Evolutionary conservation across 2,329 filamentous ascomycete species (phyloP).

Genomic region (Penicillium sp.): DNA sequence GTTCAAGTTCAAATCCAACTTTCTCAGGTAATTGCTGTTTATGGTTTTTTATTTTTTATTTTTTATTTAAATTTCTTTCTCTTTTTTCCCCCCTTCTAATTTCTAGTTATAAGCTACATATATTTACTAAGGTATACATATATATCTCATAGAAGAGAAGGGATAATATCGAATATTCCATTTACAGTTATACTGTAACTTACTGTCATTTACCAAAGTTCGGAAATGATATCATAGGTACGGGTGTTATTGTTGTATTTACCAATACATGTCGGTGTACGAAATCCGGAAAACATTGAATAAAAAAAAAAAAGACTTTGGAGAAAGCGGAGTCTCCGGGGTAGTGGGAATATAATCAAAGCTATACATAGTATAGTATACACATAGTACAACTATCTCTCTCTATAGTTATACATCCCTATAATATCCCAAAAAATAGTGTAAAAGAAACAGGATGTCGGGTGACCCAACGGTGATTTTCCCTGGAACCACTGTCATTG

Average conservation of each 20-base stretch:
- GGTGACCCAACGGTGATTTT: constrained; percentile 42
- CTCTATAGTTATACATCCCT: neutral
- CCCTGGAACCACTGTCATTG: constrained; percentile 31
- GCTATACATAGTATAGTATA: constrained; percentile 2
- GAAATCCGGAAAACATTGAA: neutral
- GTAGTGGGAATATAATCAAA: neutral
- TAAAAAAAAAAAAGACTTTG: neutral
- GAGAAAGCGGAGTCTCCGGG: constrained; percentile 10
- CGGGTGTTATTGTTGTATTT: neutral
- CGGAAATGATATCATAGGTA: constrained; percentile 14
- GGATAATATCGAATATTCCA: neutral
- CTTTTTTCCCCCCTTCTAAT: neutral
- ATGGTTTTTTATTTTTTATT: neutral
- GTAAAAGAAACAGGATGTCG: constrained; percentile 24
- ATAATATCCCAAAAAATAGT: constrained; percentile 1
- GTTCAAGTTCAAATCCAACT: constrained; percentile 6
- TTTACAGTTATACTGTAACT: neutral
- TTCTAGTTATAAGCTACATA: neutral
- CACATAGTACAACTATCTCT: neutral
- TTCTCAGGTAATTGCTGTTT: neutral
- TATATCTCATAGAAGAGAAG: neutral
- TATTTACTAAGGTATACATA: neutral
- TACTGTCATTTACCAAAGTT: constrained; percentile 3
- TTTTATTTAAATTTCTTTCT: neutral
- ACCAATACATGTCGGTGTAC: constrained; percentile 2